Evolutionary conservation across 345 rosid genomes (phyloP).

Genomic region (Triadica sebifera): DNA sequence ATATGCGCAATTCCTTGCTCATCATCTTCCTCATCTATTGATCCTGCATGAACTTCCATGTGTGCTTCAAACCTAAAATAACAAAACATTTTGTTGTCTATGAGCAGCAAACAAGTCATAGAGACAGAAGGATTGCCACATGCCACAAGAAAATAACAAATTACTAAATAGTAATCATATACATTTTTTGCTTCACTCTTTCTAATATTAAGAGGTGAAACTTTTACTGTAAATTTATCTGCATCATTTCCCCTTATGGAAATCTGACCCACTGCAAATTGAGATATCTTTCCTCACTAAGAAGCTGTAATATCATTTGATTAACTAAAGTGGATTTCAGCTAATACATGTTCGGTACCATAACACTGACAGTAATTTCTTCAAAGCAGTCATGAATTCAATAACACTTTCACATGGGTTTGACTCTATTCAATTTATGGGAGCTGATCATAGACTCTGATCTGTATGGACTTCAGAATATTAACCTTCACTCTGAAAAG

Average conservation of each 20-base stretch:
- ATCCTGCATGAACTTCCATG: constrained; percentile 98
- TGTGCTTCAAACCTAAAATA: constrained; percentile 92
- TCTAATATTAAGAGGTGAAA: background rate
- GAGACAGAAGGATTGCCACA: background rate
- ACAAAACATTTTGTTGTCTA: constrained; percentile 18
- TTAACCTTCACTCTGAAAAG: constrained; percentile 1
- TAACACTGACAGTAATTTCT: background rate
- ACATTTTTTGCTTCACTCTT: background rate
- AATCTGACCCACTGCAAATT: background rate
- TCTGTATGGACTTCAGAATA: background rate
- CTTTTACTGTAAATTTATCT: background rate
- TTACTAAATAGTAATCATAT: constrained; percentile 1
- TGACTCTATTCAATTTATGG: background rate
- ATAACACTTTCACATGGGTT: background rate
- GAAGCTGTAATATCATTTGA: background rate
- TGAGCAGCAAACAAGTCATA: constrained; percentile 17
- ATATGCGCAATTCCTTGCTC: constrained; percentile 99
- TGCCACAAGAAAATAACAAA: background rate
- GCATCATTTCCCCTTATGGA: background rate
- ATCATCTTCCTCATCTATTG: constrained; percentile 97
- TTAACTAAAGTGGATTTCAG: background rate
- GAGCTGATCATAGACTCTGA: background rate
- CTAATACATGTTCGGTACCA: background rate
- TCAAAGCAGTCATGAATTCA: background rate
- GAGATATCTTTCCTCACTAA: background rate